phyloP scores from a whole-genome alignment of 2,329 filamentous ascomycete species.

The Colletotrichum echinochloae region DNA sequence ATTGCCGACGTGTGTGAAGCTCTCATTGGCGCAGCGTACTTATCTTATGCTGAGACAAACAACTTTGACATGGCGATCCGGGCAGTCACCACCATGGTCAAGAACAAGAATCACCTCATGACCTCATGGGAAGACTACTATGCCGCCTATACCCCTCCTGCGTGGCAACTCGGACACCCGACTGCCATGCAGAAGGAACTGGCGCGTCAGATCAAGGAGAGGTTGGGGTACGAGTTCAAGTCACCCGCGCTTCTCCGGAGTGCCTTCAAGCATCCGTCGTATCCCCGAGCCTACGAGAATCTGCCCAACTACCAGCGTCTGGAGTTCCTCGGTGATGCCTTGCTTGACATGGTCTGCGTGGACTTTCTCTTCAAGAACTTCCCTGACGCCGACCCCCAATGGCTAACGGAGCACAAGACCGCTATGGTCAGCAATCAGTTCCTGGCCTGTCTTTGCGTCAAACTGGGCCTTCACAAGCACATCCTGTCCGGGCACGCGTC shows the following conservation, averaged over 20 bases:
- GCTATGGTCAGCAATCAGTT: constrained; percentile 99
- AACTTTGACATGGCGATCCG: constrained; percentile 69
- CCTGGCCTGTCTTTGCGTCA: constrained; percentile 82
- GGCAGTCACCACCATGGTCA: constrained; percentile 77
- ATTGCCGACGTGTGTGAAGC: constrained; percentile 96
- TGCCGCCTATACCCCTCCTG: constrained; percentile 73
- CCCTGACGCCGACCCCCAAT: constrained; percentile 88
- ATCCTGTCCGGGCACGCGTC: constrained; percentile 67
- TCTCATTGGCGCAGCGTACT: constrained; percentile 86
- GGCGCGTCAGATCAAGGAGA: constrained; percentile 70
- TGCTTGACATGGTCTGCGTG: constrained; percentile 88
- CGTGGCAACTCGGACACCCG: constrained; percentile 73
- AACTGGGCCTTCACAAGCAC: constrained; percentile 81
- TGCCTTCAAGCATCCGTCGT: constrained; percentile 90
- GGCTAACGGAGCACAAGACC: constrained; percentile 99
- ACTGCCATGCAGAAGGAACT: constrained; percentile 78
- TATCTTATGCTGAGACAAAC: constrained; percentile 57
- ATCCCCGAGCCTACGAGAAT: constrained; percentile 78
- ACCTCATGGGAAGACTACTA: constrained; percentile 79
- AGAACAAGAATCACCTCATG: constrained; percentile 76
- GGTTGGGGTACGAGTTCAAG: constrained; percentile 73
- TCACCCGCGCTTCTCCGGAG: constrained; percentile 82
- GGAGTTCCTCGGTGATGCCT: constrained; percentile 90
- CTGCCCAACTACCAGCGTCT: constrained; percentile 91
- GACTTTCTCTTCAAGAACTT: constrained; percentile 83